phyloP scores from a whole-genome alignment of 1,139 yeast genomes.

The Geotrichum bryndzae region DNA sequence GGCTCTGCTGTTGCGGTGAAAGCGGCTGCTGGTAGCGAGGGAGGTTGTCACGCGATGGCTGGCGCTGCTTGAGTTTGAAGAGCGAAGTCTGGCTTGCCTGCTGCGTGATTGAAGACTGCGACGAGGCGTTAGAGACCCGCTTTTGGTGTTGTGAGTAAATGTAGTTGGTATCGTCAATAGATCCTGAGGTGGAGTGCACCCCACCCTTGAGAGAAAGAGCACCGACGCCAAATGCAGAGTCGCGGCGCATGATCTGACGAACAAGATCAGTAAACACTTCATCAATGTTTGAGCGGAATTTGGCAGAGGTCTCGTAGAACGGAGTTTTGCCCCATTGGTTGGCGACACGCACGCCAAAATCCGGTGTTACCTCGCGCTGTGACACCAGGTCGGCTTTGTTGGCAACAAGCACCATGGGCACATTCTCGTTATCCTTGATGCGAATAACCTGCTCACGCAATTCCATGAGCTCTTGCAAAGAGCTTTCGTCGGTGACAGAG shows the following conservation, averaged over 20 bases:
- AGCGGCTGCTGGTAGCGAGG: constrained; percentile 9
- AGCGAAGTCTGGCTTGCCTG: constrained; percentile 1
- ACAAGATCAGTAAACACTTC: constrained; percentile 86
- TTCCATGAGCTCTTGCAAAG: constrained; percentile 72
- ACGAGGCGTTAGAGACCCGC: constrained; percentile 4
- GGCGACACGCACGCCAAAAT: constrained; percentile 54
- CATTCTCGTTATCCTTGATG: constrained; percentile 55
- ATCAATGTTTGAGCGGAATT: constrained; percentile 76
- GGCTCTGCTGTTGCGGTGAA: constrained; percentile 5
- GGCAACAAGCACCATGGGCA: constrained; percentile 42
- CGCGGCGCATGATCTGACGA: constrained; percentile 50
- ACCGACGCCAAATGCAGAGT: constrained; percentile 25
- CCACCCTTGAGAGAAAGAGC: not conserved
- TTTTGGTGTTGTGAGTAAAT: constrained; percentile 4
- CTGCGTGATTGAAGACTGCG: constrained; percentile 1
- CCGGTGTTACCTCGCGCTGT: constrained; percentile 48
- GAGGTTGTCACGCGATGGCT: constrained; percentile 8
- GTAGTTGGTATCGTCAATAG: constrained; percentile 14
- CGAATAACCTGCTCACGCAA: constrained; percentile 85
- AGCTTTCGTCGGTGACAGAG: constrained; percentile 76
- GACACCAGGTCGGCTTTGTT: constrained; percentile 60
- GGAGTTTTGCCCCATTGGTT: constrained; percentile 88
- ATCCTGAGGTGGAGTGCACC: constrained; percentile 13
- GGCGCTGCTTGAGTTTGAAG: constrained; percentile 9
- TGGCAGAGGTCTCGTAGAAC: constrained; percentile 75